Conservation (phyloP, 495 filamentous ascomycete genomes). For the Neurospora sp. region DNA sequence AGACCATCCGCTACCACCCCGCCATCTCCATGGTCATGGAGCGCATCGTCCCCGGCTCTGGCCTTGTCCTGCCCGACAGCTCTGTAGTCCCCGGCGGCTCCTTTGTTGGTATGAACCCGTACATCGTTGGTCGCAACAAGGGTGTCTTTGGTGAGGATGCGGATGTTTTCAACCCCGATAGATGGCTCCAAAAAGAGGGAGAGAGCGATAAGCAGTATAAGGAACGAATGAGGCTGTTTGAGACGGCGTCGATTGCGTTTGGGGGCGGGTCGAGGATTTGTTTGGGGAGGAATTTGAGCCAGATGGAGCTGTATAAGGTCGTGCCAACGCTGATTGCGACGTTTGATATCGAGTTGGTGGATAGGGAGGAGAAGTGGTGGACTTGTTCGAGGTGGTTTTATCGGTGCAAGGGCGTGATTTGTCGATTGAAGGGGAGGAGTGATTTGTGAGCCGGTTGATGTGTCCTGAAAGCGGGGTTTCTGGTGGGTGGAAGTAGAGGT, state of each 20-base stretch:
- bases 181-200: slow-evolving; percentile 25
- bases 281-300: slow-evolving; percentile 52
- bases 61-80: slow-evolving; percentile 39
- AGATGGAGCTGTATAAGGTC: slow-evolving; percentile 57
- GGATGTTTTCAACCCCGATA: slow-evolving; percentile 41
- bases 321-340: slow-evolving; percentile 48
- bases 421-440: slow-evolving; percentile 1
- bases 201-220: slow-evolving; percentile 16
- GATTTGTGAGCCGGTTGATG: background rate
- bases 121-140: slow-evolving; percentile 26
- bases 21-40: slow-evolving; percentile 44
- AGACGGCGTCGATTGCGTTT: slow-evolving; percentile 35
- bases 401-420: slow-evolving; percentile 9
- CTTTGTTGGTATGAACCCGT: slow-evolving; percentile 24
- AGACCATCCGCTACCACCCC: slow-evolving; percentile 48
- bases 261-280: slow-evolving; percentile 53
- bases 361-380: slow-evolving; percentile 15
- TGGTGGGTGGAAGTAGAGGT: background rate
- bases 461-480: too few species aligned
- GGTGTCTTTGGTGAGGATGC: slow-evolving; percentile 42
- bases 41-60: slow-evolving; percentile 41
- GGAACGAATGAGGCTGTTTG: slow-evolving; percentile 12
- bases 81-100: slow-evolving; percentile 40
- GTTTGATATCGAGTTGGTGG: slow-evolving; percentile 32
- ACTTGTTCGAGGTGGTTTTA: slow-evolving; percentile 14